Percentiles rank a stretch among this genome's conserved stretches.
These are phyloP conservation scores for Gossypioides kirkii DNA, from an alignment of 345 rosid species.

Conservation along the genomic window DNA sequence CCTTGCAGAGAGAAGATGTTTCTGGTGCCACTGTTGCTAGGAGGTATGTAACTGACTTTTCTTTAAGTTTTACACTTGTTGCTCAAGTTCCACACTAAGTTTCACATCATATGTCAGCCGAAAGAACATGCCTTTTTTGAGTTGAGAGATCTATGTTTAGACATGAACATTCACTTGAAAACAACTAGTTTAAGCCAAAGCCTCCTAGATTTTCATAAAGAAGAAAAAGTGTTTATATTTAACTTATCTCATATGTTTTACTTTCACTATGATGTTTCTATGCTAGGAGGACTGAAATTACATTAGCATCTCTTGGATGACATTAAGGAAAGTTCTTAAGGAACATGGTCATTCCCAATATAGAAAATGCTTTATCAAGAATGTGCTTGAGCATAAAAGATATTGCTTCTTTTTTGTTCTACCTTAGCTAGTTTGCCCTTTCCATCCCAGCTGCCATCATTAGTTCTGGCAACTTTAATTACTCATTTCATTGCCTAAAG, in stretches of 20 bases:
- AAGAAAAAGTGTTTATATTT: not conserved
- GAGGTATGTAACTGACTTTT: conserved; percentile 31
- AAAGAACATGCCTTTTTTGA: not conserved
- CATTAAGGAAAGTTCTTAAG: not conserved
- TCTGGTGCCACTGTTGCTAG: conserved; percentile 21
- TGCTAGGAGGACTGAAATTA: not conserved
- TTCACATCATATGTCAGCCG: not conserved
- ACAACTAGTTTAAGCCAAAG: not conserved
- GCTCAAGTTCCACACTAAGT: not conserved
- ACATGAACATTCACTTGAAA: not conserved
- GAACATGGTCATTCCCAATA: not conserved
- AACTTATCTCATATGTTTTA: not conserved
- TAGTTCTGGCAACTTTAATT: not conserved
- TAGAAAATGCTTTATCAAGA: not conserved
- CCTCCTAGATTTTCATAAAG: not conserved
- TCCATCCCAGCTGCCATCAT: not conserved
- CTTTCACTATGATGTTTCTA: not conserved
- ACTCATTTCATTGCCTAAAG: conserved; percentile 1
- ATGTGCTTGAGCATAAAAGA: not conserved
- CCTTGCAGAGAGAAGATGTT: conserved; percentile 31
- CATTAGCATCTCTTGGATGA: not conserved
- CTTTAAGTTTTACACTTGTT: not conserved
- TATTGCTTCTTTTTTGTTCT: not conserved
- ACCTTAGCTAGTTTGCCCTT: not conserved
- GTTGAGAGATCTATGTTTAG: conserved; percentile 1